Conservation (phyloP, 2,329 filamentous ascomycete genomes). For the Botrytis fabae region DNA sequence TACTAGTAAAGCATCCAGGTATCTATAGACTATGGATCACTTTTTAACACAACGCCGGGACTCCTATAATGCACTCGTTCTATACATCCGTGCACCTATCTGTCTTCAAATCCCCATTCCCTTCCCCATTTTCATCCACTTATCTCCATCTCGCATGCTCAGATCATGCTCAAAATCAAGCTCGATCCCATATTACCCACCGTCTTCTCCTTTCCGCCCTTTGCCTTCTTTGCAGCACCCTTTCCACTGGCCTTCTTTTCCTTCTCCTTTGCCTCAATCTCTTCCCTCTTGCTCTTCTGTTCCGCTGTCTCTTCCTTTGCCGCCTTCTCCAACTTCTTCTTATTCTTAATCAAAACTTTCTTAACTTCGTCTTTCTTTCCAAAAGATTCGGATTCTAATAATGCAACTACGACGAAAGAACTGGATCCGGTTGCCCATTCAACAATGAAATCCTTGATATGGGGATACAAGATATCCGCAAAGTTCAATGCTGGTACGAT, state of each 20-base stretch:
- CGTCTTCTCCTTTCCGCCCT: conserved; percentile 43
- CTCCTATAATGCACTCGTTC: conserved; percentile 15
- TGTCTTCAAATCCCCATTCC: not conserved
- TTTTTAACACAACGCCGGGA: conserved; percentile 7
- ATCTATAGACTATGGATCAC: conserved; percentile 15
- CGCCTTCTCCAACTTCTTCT: conserved; percentile 68
- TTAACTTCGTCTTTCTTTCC: conserved; percentile 64
- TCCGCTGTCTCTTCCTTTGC: conserved; percentile 58
- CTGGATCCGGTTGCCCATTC: conserved; percentile 85
- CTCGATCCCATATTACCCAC: conserved; percentile 63
- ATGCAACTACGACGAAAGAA: conserved; percentile 80
- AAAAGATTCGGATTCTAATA: conserved; percentile 76
- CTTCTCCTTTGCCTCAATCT: conserved; percentile 44
- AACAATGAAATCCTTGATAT: conserved; percentile 73
- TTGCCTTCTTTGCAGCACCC: conserved; percentile 47
- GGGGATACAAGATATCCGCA: conserved; percentile 74
- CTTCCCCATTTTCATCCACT: not conserved
- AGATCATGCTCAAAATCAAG: conserved; percentile 60
- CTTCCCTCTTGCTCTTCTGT: conserved; percentile 51
- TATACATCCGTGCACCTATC: not conserved
- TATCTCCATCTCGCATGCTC: not conserved
- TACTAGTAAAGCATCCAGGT: conserved; percentile 5
- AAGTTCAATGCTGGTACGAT: conserved; percentile 79
- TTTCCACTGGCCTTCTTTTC: conserved; percentile 45
- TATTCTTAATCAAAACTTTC: conserved; percentile 70